Evolutionary conservation across 1,284 basidiomycete genomes (phyloP), one percentile per base, ranked within the genome.

Genomic region (Trichosporon sp.): DNA sequence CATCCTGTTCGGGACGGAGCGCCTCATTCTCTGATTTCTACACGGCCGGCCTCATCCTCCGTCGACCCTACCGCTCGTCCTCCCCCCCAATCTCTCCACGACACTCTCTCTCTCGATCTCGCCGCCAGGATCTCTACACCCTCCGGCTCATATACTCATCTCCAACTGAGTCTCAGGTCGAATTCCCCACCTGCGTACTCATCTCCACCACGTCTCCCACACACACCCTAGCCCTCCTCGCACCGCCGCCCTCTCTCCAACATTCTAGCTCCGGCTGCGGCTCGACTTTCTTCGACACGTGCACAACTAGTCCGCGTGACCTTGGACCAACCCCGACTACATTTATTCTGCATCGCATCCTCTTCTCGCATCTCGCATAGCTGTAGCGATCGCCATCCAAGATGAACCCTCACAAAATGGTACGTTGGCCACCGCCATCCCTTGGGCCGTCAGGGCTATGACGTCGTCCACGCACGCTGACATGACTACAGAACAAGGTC

Each of bases 341-440:
- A 16, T 29, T 29, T 52, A 11, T n/a, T 29, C 46, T 52, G 23
- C 46, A 25, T 19, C 46, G 14, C 21, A 7, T 25, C 46, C 25
- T 29, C 46, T 52, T 52, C 4, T 54, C 49, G 49, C 49, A 54
- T 54, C 49, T 54, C 49, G 27, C 49, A 54, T 29, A 54, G 13
- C 25, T n/a, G 27, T 10, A 31, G 31, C 32, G 16, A 54, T 57
- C 33, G 54, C 27, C 36, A 49, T 25, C 21, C 66, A 77, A 59
- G 40, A 78, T 78, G 77, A 78, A 78, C 59, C 77, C 77, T 11
- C 77, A 78, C 67, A 76, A 78, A 66, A 73, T 74, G 71, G 77
- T 60, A n/a, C 13, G 34, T 46, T 36, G 49, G 31, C 36, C 21
- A 33, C 58, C 58, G 33, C 32, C 56, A 44, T 37, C 21, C 36